phyloP scores from a whole-genome alignment of 2,329 filamentous ascomycete species.

The Fusarium neocosmosporiellum region DNA sequence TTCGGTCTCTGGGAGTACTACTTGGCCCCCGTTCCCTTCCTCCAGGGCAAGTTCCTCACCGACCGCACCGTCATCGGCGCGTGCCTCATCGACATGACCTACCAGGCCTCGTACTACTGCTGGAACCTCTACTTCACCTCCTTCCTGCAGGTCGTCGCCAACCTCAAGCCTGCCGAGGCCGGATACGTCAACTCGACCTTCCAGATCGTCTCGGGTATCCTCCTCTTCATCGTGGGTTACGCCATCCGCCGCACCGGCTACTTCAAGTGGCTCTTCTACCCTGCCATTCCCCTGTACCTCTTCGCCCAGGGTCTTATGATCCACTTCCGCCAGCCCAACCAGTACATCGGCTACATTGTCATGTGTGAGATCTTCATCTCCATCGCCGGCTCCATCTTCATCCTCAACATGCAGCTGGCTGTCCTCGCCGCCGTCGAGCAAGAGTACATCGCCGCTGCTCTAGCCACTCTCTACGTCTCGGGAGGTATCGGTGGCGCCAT shows the following conservation, averaged over 20 bases:
- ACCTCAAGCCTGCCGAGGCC: slow-evolving; percentile 54
- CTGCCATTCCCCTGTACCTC: slow-evolving; percentile 64
- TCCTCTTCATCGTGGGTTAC: slow-evolving; percentile 60
- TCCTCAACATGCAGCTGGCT: slow-evolving; percentile 66
- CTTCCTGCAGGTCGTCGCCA: slow-evolving; percentile 64
- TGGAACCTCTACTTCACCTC: slow-evolving; percentile 68
- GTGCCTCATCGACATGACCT: slow-evolving; percentile 56
- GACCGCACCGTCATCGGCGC: slow-evolving; percentile 64
- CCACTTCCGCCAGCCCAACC: slow-evolving; percentile 51
- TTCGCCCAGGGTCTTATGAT: slow-evolving; percentile 58
- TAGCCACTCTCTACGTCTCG: slow-evolving; percentile 58
- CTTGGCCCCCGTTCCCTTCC: slow-evolving; percentile 67
- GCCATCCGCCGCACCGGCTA: slow-evolving; percentile 58
- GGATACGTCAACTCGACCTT: slow-evolving; percentile 63
- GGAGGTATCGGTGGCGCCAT: slow-evolving; percentile 58
- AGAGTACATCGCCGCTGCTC: slow-evolving; percentile 62
- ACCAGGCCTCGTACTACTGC: slow-evolving; percentile 62
- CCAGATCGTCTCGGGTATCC: slow-evolving; percentile 62
- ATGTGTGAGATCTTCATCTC: slow-evolving; percentile 67
- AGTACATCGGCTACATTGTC: slow-evolving; percentile 59
- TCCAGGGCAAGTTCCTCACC: slow-evolving; percentile 62
- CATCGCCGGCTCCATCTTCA: slow-evolving; percentile 64
- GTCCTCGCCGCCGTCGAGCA: slow-evolving; percentile 67
- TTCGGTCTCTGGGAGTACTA: slow-evolving; percentile 69
- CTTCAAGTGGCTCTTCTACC: slow-evolving; percentile 60